Evolutionary conservation across 1,139 yeast genomes (phyloP), one percentile per base, ranked within the genome.

Genomic region (Pichia sp.): DNA sequence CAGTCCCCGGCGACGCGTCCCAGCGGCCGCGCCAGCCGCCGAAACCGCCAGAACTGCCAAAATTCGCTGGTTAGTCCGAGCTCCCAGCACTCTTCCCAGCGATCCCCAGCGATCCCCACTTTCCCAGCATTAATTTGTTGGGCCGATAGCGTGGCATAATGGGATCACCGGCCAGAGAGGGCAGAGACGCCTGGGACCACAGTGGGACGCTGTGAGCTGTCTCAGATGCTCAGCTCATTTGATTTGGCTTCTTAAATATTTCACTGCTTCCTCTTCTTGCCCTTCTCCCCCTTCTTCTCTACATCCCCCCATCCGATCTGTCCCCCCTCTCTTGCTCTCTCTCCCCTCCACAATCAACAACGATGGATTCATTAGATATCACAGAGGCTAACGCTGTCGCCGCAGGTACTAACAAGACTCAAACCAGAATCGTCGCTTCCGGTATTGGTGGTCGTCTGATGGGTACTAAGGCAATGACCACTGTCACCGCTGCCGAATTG

Each of bases 361-460:
- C 38, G 15, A 50, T 50, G 53, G 51, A 50, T 17, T 39, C 46
- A 1, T 48, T 50, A 11, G 89, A 85, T 63, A 72, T 89, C 57
- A 79, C 83, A 44, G 77, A 81, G 56, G 88, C 93, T 54, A 85
- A 85, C 69, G 87, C 91, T 46, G 78, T 90, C 59, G 98, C 97
- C 42, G 85, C 96, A 14, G 97, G 97, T 57, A 80, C 88, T 50
- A 79, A 85, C 70, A 83, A 81, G 64, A 76, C 78, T 59, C 72
- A 73, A 44, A 83, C 81, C 45, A 76, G 93, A 67, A 79, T 85
- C 48, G 91, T 84, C 47, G 85, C 85, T 40, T 84, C 88, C 46
- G 93, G 93, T 33, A 72, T 85, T 45, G 93, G 84, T 51, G 87
- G 96, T 46, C 72, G 72, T 47, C 72, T 85, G 60, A 85, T 85